A percentile compares a stretch with the other conserved stretches of the same genome.
These are phyloP conservation scores for Penicillium antarcticum DNA, from an alignment of 495 filamentous ascomycete genomes.

Conservation along the genomic window DNA sequence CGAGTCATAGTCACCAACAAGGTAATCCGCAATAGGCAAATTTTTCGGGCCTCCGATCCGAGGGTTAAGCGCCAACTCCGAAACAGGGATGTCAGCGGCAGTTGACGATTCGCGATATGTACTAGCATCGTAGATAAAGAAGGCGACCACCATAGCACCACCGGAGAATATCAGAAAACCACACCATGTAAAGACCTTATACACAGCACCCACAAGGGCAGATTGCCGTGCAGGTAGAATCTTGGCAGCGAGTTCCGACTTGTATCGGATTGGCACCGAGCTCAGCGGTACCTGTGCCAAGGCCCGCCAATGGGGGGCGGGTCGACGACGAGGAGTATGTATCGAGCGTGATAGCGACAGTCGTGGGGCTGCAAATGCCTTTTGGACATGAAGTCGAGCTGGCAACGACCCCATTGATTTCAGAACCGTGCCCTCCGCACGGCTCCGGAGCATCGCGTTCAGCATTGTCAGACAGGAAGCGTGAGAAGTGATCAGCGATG, in stretches of 20 bases:
- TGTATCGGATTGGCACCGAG: conserved; percentile 21
- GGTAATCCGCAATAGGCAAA: conserved; percentile 80
- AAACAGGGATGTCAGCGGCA: conserved; percentile 72
- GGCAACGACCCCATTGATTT: conserved; percentile 29
- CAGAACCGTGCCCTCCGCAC: conserved; percentile 30
- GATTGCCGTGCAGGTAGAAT: conserved; percentile 10
- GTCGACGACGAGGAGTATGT: conserved; percentile 21
- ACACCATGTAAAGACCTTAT: conserved; percentile 51
- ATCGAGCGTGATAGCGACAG: conserved; percentile 18
- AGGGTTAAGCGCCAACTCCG: conserved; percentile 76
- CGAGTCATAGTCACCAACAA: conserved; percentile 83
- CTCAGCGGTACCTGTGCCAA: conserved; percentile 13
- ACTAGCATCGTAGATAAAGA: conserved; percentile 92
- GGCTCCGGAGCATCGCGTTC: conserved; percentile 39
- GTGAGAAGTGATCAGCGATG: conserved; percentile 14
- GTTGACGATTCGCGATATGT: conserved; percentile 73
- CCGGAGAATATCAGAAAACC: conserved; percentile 57
- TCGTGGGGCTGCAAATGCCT: conserved; percentile 3
- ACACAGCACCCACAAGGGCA: conserved; percentile 20
- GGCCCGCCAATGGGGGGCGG: conserved; percentile 25
- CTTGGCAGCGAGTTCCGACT: conserved; percentile 23
- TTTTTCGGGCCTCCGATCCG: conserved; percentile 92
- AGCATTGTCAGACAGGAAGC: conserved; percentile 22
- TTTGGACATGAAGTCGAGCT: conserved; percentile 18
- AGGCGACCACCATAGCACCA: conserved; percentile 61